Percentiles rank a stretch among this genome's conserved stretches.
These are phyloP conservation scores for Graphium sp. DNA, from an alignment of 2,329 filamentous ascomycete species.

Conservation along the genomic window DNA sequence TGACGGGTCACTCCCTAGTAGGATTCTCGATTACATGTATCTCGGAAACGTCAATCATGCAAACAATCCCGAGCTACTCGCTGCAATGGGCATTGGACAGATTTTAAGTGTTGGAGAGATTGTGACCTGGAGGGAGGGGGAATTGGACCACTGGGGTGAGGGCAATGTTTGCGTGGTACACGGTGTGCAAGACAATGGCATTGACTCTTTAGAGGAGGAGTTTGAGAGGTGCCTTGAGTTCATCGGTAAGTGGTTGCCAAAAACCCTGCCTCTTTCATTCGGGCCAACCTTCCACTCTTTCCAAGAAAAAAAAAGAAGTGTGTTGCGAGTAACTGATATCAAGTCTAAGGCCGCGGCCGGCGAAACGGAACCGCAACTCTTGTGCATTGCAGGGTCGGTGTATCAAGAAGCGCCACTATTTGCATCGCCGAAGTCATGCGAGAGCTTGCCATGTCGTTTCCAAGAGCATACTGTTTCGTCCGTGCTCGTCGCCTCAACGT, in stretches of 20 bases:
- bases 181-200: constrained; percentile 88
- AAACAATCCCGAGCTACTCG: constrained; percentile 76
- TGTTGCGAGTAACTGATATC: constrained; percentile 1
- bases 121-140: constrained; percentile 60
- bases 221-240: constrained; percentile 79
- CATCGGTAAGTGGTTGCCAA: constrained; percentile 52
- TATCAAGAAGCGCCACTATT: constrained; percentile 89
- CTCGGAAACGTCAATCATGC: constrained; percentile 85
- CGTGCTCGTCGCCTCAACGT: constrained; percentile 85
- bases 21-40: constrained; percentile 88
- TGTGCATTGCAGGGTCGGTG: constrained; percentile 91
- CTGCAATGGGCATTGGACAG: constrained; percentile 65
- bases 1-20: constrained; percentile 81
- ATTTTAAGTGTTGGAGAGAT: constrained; percentile 87
- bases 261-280: background rate
- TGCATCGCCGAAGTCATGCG: constrained; percentile 99
- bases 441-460: constrained; percentile 62
- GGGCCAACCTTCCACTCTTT: too few relatives aligned
- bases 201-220: constrained; percentile 76
- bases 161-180: constrained; percentile 72
- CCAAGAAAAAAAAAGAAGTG: background rate
- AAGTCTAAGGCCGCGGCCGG: constrained; percentile 54
- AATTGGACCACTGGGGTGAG: constrained; percentile 53
- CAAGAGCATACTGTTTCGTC: constrained; percentile 90
- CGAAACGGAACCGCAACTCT: constrained; percentile 66